Base-by-base conservation (phyloP, 176 grass and related monocot genomes). In the Zizania latifolia region DNA sequence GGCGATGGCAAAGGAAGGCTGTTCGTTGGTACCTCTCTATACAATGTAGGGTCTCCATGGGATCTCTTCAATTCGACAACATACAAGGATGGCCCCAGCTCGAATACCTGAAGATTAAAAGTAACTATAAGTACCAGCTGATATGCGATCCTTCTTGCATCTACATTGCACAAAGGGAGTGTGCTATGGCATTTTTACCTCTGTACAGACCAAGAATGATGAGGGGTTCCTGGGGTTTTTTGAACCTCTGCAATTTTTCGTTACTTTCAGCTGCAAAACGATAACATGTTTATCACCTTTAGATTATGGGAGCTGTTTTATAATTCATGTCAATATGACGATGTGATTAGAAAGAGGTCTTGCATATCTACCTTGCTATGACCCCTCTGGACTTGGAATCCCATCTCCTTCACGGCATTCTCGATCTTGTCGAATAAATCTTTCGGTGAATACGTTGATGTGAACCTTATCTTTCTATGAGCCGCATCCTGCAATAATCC, bases 391-490 rank as follows among this genome's bases (percentile, higher is more conserved):
- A 86, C 81, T 75, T 81, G 56, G 38, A 96, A 90, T 17, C 87
- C 89, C 93, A 92, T 96, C 58, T 90, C 78, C 14, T 44, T 89
- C 22, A 78, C 87, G 1, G 72, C 68, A 14, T 78, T 77, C 65
- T 96, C 89, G 0, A 90, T 90, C 77, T 77, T 96, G 58, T 84
- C 70, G 27, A 87, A 92, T n/a, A 92, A 70, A 78, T 96, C 84
- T 22, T 83, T 85, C 5, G 78, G 84, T 71, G 83, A 51, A 78
- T 88, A 73, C 30, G 62, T 90, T 77, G 93, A 89, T 63, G 93
- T 85, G 82, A 96, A 96, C 61, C 89, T 89, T 37, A 90, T 88
- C 70, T 80, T 92, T 85, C 89, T 82, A 77, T 96, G 86, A 43
- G 93, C 75, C 48, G 78, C 66, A 53, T 85, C 89, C 93, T 96